Evolutionary conservation across 2,329 filamentous ascomycete species (phyloP).

Genomic region (Nigrospora oryzae): DNA sequence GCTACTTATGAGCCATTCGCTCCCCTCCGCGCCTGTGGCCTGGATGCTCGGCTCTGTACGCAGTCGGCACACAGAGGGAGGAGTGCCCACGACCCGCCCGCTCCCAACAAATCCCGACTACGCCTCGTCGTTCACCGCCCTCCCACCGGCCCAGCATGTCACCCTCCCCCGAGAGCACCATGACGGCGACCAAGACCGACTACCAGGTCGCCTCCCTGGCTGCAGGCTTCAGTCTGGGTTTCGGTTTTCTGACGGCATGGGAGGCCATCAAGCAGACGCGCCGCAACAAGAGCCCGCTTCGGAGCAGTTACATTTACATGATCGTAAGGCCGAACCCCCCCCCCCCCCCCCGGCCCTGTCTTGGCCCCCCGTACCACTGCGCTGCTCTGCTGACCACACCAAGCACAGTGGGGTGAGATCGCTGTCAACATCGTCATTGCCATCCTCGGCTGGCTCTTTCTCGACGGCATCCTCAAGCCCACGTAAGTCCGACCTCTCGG

Average conservation of each 20-base stretch:
- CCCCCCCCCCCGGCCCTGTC: too few species aligned
- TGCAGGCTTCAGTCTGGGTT: constrained; percentile 6
- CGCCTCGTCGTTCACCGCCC: too few species aligned
- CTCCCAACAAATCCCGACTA: too few species aligned
- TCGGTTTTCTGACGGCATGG: constrained; percentile 6
- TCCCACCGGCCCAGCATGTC: too few species aligned
- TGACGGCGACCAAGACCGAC: not conserved
- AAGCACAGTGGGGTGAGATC: constrained; percentile 28
- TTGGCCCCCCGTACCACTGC: too few species aligned
- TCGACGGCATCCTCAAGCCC: constrained; percentile 23
- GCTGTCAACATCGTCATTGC: constrained; percentile 26
- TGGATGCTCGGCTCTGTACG: too few species aligned
- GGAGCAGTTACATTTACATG: constrained; percentile 5
- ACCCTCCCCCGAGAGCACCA: not conserved
- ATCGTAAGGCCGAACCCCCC: constrained; percentile 9
- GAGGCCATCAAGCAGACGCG: constrained; percentile 6
- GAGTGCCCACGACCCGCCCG: too few species aligned
- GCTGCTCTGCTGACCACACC: too few species aligned
- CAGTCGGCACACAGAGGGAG: too few species aligned
- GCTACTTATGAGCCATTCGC: too few species aligned
- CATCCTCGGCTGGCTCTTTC: constrained; percentile 28
- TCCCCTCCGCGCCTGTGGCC: too few species aligned
- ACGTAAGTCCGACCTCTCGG: constrained; percentile 13
- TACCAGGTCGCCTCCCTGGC: constrained; percentile 5
- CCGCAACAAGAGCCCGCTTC: constrained; percentile 3